These are phyloP conservation scores for Epithemia pelagica DNA, from an alignment of 108 stramenopile genomes.

Conservation along the genomic window DNA sequence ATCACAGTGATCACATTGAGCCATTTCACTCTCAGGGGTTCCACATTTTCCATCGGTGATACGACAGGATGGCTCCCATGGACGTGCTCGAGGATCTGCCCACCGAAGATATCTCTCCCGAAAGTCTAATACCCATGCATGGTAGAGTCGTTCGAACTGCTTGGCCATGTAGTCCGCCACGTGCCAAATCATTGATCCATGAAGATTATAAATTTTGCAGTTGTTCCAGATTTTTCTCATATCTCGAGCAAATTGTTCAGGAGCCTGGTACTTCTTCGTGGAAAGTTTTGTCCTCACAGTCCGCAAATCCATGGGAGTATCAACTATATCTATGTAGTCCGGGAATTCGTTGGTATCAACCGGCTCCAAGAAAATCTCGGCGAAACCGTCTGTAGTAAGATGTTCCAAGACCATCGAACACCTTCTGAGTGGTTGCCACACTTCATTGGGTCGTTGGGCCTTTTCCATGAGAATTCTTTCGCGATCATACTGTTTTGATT, in stretches of 20 bases:
- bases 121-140: conserved; percentile 86
- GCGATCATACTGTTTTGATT: conserved; percentile 58
- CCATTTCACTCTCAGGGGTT: conserved; percentile 56
- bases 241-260: conserved; percentile 83
- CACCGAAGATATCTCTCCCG: conserved; percentile 81
- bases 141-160: conserved; percentile 83
- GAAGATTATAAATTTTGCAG: conserved; percentile 87
- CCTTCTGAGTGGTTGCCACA: conserved; percentile 84
- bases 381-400: conserved; percentile 56
- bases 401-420: conserved; percentile 73
- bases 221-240: conserved; percentile 86
- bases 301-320: conserved; percentile 87
- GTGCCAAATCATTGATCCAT: conserved; percentile 86
- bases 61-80: conserved; percentile 84
- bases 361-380: conserved; percentile 82
- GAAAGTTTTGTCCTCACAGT: conserved; percentile 61
- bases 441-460: conserved; percentile 73
- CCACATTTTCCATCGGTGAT: conserved; percentile 58
- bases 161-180: conserved; percentile 93
- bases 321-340: conserved; percentile 78
- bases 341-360: conserved; percentile 70
- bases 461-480: conserved; percentile 64
- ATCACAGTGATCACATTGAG: conserved; percentile 90
- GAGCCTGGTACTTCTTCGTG: conserved; percentile 56
- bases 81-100: conserved; percentile 72